Evolutionary conservation across 2,329 filamentous ascomycete species (phyloP).

Genomic region (Fusarium agapanthi): DNA sequence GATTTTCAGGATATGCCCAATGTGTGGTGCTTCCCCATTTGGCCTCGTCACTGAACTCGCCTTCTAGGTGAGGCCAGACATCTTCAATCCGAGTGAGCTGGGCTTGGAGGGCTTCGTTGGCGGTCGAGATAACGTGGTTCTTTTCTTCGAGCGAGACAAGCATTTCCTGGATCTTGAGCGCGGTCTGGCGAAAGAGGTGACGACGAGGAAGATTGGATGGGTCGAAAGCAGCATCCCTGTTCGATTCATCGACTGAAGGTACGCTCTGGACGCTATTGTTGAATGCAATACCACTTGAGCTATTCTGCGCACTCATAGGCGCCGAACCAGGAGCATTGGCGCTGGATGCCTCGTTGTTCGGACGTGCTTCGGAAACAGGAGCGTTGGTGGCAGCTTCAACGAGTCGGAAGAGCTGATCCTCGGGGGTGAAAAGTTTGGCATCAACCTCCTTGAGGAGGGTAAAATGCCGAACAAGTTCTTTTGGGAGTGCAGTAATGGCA

Average conservation of each 20-base stretch:
- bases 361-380: slow-evolving; percentile 56
- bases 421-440: slow-evolving; percentile 91
- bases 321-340: slow-evolving; percentile 54
- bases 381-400: slow-evolving; percentile 70
- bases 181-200: slow-evolving; percentile 80
- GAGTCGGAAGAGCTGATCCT: slow-evolving; percentile 81
- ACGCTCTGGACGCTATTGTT: slow-evolving; percentile 50
- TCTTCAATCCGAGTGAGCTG: slow-evolving; percentile 86
- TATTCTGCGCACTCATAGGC: slow-evolving; percentile 61
- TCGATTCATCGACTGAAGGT: slow-evolving; percentile 55
- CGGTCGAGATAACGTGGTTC: slow-evolving; percentile 93
- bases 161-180: slow-evolving; percentile 82
- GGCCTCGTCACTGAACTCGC: slow-evolving; percentile 93
- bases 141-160: slow-evolving; percentile 95
- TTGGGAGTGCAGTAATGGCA: slow-evolving; percentile 88
- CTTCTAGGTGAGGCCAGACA: slow-evolving; percentile 85
- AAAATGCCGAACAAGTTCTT: slow-evolving; percentile 94
- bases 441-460: slow-evolving; percentile 97
- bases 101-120: slow-evolving; percentile 86
- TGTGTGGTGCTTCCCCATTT: slow-evolving; percentile 91
- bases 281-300: slow-evolving; percentile 52
- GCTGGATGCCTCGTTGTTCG: slow-evolving; percentile 55
- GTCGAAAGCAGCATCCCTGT: slow-evolving; percentile 58
- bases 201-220: slow-evolving; percentile 71
- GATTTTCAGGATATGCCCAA: slow-evolving; percentile 94